Percentiles rank a stretch among this genome's conserved stretches.
Evolutionary conservation across 2,329 filamentous ascomycete genomes (phyloP).

Genomic region (Rutstroemia sp.): DNA sequence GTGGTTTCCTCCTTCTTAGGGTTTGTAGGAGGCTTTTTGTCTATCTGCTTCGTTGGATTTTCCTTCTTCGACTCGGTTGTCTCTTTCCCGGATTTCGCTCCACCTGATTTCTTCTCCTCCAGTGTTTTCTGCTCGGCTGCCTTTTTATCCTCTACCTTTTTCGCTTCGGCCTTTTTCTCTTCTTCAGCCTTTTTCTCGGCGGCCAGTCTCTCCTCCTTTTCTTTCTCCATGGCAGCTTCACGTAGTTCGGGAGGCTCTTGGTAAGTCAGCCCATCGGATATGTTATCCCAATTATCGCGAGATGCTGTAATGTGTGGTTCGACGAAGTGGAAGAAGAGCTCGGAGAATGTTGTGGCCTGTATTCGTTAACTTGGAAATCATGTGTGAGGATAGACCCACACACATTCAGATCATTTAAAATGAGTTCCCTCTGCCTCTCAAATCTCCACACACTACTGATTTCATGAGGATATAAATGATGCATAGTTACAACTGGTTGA

Average conservation of each 20-base stretch:
- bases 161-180: neutral
- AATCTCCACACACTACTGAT: conserved; percentile 45
- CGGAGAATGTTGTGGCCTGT: conserved; percentile 20
- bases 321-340: conserved; percentile 44
- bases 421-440: conserved; percentile 34
- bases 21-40: neutral
- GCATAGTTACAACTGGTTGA: conserved; percentile 50
- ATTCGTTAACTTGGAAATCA: neutral
- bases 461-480: conserved; percentile 46
- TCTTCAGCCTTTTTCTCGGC: neutral
- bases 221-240: neutral
- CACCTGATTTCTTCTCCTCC: conserved; percentile 3
- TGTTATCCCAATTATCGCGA: conserved; percentile 46
- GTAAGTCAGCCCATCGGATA: conserved; percentile 42
- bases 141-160: neutral
- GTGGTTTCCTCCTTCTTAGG: neutral
- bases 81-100: neutral
- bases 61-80: neutral
- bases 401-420: conserved; percentile 12
- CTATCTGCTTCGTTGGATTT: neutral
- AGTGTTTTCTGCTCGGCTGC: neutral
- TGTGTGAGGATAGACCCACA: neutral
- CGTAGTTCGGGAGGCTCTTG: neutral
- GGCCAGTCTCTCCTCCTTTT: neutral
- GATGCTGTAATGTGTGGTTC: conserved; percentile 34